Percentiles rank a stretch among this genome's conserved stretches.
phyloP scores from a whole-genome alignment of 192 early-diverging fungal genomes.

The Pilobolus umbonatus region DNA sequence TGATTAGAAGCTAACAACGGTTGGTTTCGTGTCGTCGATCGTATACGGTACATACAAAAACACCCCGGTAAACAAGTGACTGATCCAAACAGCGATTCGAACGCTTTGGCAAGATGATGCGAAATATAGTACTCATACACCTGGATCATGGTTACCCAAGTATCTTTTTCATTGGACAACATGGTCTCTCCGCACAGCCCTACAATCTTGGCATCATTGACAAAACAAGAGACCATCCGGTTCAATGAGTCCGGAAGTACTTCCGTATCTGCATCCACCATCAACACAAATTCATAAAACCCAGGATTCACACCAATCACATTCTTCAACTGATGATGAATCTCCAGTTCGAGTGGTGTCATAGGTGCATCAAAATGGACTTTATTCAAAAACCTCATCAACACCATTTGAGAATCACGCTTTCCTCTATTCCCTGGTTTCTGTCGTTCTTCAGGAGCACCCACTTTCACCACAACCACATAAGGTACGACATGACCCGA shows the following conservation, averaged over 20 bases:
- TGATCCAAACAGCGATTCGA: conserved; percentile 95
- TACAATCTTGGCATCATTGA: conserved; percentile 72
- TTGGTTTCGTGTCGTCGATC: conserved; percentile 79
- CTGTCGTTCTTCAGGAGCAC: conserved; percentile 57
- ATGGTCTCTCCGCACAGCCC: conserved; percentile 96
- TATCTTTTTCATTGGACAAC: conserved; percentile 87
- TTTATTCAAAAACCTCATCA: conserved; percentile 77
- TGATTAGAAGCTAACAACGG: conserved; percentile 86
- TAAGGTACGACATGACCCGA: conserved; percentile 73
- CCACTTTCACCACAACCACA: conserved; percentile 78
- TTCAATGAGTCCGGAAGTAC: conserved; percentile 82
- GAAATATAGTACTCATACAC: conserved; percentile 99
- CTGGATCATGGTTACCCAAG: conserved; percentile 98
- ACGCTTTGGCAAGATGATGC: conserved; percentile 95
- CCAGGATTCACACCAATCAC: conserved; percentile 79
- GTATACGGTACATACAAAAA: conserved; percentile 98
- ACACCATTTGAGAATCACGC: conserved; percentile 79
- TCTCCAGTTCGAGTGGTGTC: conserved; percentile 73
- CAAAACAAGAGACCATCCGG: conserved; percentile 77
- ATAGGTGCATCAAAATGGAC: conserved; percentile 77
- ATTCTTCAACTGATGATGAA: conserved; percentile 83
- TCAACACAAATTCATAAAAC: conserved; percentile 76
- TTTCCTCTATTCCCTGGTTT: conserved; percentile 84
- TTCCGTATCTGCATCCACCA: conserved; percentile 79
- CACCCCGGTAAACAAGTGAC: conserved; percentile 98